Evolutionary conservation across 2,329 filamentous ascomycete species (phyloP).

Genomic region (Fusarium solani-melongenae): DNA sequence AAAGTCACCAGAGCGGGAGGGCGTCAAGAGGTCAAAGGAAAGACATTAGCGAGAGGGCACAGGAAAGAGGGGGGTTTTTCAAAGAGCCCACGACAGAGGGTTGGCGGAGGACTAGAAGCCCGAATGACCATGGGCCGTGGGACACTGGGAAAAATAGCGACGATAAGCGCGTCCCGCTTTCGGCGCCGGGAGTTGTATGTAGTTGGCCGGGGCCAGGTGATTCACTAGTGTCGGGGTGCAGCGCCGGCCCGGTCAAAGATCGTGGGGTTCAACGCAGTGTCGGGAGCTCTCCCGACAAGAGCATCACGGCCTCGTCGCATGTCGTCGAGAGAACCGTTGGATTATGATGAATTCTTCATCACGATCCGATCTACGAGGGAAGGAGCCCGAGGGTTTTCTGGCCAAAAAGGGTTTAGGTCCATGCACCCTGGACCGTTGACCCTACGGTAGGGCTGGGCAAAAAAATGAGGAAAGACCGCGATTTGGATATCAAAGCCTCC

Average conservation of each 20-base stretch:
- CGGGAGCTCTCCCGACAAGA: conserved; percentile 19
- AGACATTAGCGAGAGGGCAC: conserved; percentile 13
- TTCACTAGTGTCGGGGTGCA: conserved; percentile 9
- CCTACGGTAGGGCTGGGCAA: conserved; percentile 2
- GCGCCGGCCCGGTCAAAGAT: conserved; percentile 22
- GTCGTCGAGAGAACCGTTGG: background rate
- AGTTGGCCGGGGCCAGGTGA: conserved; percentile 23
- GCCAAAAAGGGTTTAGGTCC: background rate
- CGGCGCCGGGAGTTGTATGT: conserved; percentile 38
- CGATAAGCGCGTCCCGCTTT: conserved; percentile 48
- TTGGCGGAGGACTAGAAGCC: conserved; percentile 29
- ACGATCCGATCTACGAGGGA: background rate
- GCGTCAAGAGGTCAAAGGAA: conserved; percentile 12
- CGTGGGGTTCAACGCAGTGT: conserved; percentile 31
- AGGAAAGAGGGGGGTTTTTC: conserved; percentile 13
- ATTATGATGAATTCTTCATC: background rate
- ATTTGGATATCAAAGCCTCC: background rate
- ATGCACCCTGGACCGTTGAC: conserved; percentile 9
- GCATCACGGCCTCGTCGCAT: background rate
- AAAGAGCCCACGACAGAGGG: background rate
- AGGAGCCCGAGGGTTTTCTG: background rate
- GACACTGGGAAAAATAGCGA: conserved; percentile 42
- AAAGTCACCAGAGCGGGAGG: background rate
- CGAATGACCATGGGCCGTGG: conserved; percentile 30
- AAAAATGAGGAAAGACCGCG: background rate